Base-by-base conservation (phyloP, 192 early-diverging fungal species). In the Entophlyctis luteolus region DNA sequence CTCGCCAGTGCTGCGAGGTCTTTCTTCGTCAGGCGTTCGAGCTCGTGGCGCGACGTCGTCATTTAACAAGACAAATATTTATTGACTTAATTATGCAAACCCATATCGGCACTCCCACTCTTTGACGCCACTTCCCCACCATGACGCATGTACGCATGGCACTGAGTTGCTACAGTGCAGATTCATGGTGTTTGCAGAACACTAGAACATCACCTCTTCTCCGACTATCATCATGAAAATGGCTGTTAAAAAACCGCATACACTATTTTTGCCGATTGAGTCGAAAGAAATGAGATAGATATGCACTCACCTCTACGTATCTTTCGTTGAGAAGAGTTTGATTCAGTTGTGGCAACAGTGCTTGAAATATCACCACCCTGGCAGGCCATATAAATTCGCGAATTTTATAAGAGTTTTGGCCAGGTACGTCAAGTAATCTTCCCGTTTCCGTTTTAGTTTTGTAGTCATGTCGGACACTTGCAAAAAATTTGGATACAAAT, bases 211-310 rank as follows among this genome's bases (percentile, higher is more conserved):
- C 92, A 39, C 93, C 94, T 50, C 63, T 59, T 42, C 92, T 80
- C 59, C 91, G 77, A 0, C 75, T 67, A 72, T 98, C 95, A 42
- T 88, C 89, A 72, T 86, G 86, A 53, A 92, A 91, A 70, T 96
- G 92, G 10, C 86, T 86, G 70, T 98, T 98, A 70, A 98, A 98
- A 69, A 98, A 95, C 46, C 93, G 77, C 27, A 81, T 71, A 49
- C 87, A 86, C 82, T 94, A 47, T 2, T 10, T 29, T 59, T 18
- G 10, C 27, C n/a, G 18, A 34, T 18, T 18, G 29, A 35, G 16
- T 36, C 10, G 37, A 18, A 35, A 35, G 16, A 57, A 53, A 25
- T 25, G 12, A 53, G 29, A 22, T 25, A 53, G 0, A 53, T 14
- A 16, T 23, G 14, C 18, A 14, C 50, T 53, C 33, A 57, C 55